Percentiles rank a stretch among this genome's conserved stretches.
phyloP scores from a whole-genome alignment of 768 basidiomycete genomes.

The Amanita molliuscula region DNA sequence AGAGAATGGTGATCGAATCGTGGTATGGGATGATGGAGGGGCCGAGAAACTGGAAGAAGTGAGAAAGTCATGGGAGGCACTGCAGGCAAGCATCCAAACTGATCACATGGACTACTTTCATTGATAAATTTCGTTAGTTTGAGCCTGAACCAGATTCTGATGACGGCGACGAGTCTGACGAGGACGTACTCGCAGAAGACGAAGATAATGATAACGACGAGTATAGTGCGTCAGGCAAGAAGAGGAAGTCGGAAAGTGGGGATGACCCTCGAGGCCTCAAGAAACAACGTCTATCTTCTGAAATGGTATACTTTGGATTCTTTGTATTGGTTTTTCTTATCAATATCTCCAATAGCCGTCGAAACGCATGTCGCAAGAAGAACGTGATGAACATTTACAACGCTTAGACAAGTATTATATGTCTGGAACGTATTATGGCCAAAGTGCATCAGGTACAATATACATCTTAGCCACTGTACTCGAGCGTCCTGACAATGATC shows the following conservation, averaged over 20 bases:
- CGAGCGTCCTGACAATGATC: conserved; percentile 87
- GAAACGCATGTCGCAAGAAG: conserved; percentile 55
- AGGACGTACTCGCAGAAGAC: conserved; percentile 37
- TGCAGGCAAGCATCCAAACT: conserved; percentile 48
- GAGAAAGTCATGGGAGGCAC: conserved; percentile 73
- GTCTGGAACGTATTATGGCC: conserved; percentile 79
- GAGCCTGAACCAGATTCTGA: conserved; percentile 55
- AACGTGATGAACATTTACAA: conserved; percentile 52
- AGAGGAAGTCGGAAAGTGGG: conserved; percentile 36
- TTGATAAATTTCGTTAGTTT: conserved; percentile 35
- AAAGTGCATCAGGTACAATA: conserved; percentile 81
- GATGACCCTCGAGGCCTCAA: conserved; percentile 36
- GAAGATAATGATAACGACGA: conserved; percentile 32
- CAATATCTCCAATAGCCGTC: conserved; percentile 25
- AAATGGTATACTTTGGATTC: conserved; percentile 9
- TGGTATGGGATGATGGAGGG: conserved; percentile 91
- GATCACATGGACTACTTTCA: not conserved
- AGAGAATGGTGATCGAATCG: conserved; percentile 57
- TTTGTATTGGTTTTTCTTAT: not conserved
- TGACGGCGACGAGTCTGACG: conserved; percentile 32
- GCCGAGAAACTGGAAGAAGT: conserved; percentile 62
- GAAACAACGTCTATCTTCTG: conserved; percentile 44
- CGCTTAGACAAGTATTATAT: conserved; percentile 75
- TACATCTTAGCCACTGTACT: conserved; percentile 87
- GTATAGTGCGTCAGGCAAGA: conserved; percentile 28